phyloP scores from a whole-genome alignment of 2,329 filamentous ascomycete genomes.

The Neofusicoccum kwambonambiense region DNA sequence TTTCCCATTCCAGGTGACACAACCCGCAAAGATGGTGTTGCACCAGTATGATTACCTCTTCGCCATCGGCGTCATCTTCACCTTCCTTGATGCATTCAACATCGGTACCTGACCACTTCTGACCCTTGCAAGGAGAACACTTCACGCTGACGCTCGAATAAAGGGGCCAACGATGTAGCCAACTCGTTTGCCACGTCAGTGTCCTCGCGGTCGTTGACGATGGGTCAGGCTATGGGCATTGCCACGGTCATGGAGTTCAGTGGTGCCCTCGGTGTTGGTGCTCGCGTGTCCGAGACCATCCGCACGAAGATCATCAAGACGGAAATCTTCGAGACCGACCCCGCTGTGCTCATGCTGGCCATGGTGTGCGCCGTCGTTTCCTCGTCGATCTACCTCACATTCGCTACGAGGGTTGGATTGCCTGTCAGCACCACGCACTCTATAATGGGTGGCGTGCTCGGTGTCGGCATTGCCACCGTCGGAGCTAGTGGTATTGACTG shows the following conservation, averaged over 20 bases:
- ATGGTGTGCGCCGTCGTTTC: constrained; percentile 57
- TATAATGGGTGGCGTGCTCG: constrained; percentile 45
- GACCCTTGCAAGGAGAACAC: neutral
- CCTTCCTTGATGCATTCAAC: constrained; percentile 66
- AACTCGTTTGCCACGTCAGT: constrained; percentile 51
- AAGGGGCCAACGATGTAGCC: constrained; percentile 52
- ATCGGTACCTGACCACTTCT: constrained; percentile 45
- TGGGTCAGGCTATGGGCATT: constrained; percentile 48
- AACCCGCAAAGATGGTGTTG: constrained; percentile 34
- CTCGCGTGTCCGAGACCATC: constrained; percentile 47
- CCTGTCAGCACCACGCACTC: constrained; percentile 57
- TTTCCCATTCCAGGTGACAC: neutral
- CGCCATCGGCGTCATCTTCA: constrained; percentile 63
- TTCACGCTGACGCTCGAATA: neutral
- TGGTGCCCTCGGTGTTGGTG: constrained; percentile 43
- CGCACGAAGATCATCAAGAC: constrained; percentile 49
- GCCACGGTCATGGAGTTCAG: constrained; percentile 47
- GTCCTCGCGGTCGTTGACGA: constrained; percentile 47
- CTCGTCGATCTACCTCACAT: constrained; percentile 52
- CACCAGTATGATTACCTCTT: constrained; percentile 63
- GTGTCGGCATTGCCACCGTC: constrained; percentile 51
- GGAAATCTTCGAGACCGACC: constrained; percentile 44
- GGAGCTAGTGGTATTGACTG: constrained; percentile 56
- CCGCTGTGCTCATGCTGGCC: constrained; percentile 51
- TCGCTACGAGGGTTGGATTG: constrained; percentile 52